These are phyloP conservation scores for Podila epicladia DNA, from an alignment of 192 early-diverging fungal species.

Conservation along the genomic window DNA sequence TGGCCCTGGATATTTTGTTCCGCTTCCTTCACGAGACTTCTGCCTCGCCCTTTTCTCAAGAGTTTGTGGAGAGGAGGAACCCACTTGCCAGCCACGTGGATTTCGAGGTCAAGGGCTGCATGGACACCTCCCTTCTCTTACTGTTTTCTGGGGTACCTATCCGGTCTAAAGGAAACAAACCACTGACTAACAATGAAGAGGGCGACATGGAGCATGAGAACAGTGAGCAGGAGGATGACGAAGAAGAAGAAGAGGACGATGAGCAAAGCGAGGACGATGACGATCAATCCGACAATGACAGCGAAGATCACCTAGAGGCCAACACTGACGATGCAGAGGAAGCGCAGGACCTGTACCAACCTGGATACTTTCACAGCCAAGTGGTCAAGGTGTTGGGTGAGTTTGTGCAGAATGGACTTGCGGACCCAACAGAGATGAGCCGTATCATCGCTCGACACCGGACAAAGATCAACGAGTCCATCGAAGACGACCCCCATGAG, in stretches of 20 bases:
- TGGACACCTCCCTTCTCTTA: conserved; percentile 67
- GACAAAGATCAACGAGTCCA: conserved; percentile 52
- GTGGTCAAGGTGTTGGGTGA: conserved; percentile 67
- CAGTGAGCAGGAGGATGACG: conserved; percentile 10
- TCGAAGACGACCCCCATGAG: conserved; percentile 73
- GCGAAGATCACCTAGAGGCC: not conserved
- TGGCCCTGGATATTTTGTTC: conserved; percentile 77
- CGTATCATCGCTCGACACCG: conserved; percentile 54
- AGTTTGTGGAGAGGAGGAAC: conserved; percentile 76
- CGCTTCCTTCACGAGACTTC: conserved; percentile 76
- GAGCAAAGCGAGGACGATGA: not conserved
- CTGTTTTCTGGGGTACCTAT: conserved; percentile 61
- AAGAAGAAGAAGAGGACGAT: not conserved
- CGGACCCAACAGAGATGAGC: conserved; percentile 51
- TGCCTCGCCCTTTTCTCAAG: conserved; percentile 77
- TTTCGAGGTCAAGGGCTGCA: conserved; percentile 61
- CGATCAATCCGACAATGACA: not conserved
- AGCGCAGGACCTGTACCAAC: conserved; percentile 64
- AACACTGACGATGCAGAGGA: conserved; percentile 17
- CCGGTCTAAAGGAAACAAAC: conserved; percentile 57
- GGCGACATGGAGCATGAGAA: conserved; percentile 3
- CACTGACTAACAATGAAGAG: not conserved
- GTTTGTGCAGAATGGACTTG: conserved; percentile 50
- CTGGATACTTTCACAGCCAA: conserved; percentile 64
- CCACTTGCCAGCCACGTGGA: conserved; percentile 73